phyloP scores from a whole-genome alignment of 2,329 filamentous ascomycete genomes.

The Ceratocystis lukuohia region DNA sequence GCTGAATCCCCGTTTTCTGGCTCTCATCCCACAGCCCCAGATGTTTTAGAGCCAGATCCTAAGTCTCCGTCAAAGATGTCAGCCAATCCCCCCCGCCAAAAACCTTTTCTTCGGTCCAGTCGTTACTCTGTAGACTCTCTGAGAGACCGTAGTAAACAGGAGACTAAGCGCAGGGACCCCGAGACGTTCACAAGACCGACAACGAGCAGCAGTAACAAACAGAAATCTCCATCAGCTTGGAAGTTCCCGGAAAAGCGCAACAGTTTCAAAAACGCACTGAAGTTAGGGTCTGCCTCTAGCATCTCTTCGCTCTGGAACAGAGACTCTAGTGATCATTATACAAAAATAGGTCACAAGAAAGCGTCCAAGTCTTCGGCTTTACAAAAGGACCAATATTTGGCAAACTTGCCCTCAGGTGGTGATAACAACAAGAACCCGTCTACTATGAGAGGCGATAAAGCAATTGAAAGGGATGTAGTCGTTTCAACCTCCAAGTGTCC shows the following conservation, averaged over 20 bases:
- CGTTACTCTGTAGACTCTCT: conserved; percentile 6
- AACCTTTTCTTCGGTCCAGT: conserved; percentile 7
- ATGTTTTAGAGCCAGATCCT: neutral
- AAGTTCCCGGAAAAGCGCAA: conserved; percentile 14
- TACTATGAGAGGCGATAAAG: no score
- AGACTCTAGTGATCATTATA: neutral
- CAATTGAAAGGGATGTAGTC: neutral
- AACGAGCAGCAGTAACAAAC: neutral
- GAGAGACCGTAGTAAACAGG: conserved; percentile 7
- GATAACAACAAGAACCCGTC: neutral
- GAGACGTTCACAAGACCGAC: neutral
- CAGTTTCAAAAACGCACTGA: conserved; percentile 12
- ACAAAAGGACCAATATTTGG: neutral
- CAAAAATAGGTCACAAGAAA: conserved; percentile 15
- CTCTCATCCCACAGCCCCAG: neutral
- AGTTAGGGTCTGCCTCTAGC: conserved; percentile 11
- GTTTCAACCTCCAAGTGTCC: neutral
- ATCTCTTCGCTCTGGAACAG: conserved; percentile 12
- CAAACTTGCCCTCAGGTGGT: neutral
- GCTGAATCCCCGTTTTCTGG: neutral
- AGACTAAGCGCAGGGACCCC: conserved; percentile 3
- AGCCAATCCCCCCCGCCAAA: conserved; percentile 6
- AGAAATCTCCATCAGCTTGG: conserved; percentile 2
- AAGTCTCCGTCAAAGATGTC: conserved; percentile 4
- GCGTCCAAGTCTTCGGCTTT: neutral